These are phyloP conservation scores for Dianthus caryophyllus DNA, from an alignment of 148 eudicot species.

Conservation along the genomic window DNA sequence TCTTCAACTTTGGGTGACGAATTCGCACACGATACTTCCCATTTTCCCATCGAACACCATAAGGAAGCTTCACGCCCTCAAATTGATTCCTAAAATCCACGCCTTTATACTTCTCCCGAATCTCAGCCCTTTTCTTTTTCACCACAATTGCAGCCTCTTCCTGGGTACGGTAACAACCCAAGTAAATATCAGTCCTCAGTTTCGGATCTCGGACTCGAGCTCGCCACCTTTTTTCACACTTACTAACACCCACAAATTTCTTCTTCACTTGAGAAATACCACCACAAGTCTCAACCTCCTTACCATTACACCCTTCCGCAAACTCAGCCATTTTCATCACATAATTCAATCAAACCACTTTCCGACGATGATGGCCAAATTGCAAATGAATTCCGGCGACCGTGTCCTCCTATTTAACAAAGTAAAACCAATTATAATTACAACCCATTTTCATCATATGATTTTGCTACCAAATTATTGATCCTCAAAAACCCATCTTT, in stretches of 20 bases:
- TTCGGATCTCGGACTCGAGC: conserved; percentile 23
- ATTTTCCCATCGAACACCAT: neutral
- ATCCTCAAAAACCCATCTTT: neutral
- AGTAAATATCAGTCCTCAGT: conserved; percentile 3
- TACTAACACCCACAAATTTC: conserved; percentile 9
- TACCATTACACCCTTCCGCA: neutral
- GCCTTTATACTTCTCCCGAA: neutral
- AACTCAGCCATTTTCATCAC: conserved; percentile 1
- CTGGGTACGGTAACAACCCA: conserved; percentile 14
- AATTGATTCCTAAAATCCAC: neutral
- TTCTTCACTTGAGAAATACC: neutral
- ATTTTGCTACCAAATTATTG: neutral
- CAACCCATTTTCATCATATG: too few relatives aligned
- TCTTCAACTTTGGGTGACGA: neutral
- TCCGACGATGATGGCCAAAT: too few relatives aligned
- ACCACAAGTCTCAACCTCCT: conserved; percentile 4
- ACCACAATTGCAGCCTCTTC: conserved; percentile 19
- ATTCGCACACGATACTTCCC: neutral
- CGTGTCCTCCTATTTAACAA: too few relatives aligned
- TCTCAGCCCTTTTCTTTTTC: conserved; percentile 14
- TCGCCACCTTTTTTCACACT: conserved; percentile 7
- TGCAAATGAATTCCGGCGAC: too few relatives aligned
- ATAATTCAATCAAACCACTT: too few relatives aligned
- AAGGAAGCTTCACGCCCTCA: neutral
- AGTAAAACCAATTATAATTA: too few relatives aligned